Conservation (phyloP, 169 alveolate species). For the Cryptosporidium canis region DNA sequence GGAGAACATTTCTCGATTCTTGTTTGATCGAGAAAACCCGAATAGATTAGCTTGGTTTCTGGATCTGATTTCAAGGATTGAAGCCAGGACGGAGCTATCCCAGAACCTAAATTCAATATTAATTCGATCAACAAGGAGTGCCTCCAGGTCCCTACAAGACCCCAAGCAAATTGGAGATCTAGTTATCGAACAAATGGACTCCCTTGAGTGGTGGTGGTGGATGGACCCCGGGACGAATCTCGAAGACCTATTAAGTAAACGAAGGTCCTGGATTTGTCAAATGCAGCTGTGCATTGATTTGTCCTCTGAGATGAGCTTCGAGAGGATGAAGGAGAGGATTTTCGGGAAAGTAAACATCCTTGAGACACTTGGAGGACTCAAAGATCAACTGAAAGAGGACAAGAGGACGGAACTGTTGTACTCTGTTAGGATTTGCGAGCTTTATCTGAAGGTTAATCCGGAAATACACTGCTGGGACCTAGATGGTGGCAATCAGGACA, state of each 20-base stretch:
- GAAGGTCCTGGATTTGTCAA: neutral
- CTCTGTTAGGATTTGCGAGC: neutral
- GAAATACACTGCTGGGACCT: neutral
- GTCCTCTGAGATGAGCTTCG: neutral
- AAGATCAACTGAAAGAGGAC: neutral
- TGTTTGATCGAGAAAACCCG: neutral
- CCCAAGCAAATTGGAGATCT: neutral
- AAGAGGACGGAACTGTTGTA: neutral
- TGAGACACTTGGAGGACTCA: neutral
- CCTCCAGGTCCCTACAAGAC: neutral
- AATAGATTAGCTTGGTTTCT: neutral
- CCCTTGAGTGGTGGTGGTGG: constrained; percentile 60
- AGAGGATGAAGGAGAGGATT: neutral
- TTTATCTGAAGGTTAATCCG: neutral
- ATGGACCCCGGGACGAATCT: neutral
- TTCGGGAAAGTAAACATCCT: neutral
- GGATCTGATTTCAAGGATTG: neutral
- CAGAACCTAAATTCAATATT: neutral
- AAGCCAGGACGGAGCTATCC: neutral
- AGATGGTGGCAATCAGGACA: neutral
- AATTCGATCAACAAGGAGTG: neutral
- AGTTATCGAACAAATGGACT: neutral
- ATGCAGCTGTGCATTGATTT: constrained; percentile 5
- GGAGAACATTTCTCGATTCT: neutral
- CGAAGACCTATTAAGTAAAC: neutral